Base-by-base conservation (phyloP, 805 yeast genomes). In the Debaryomyces castellii region DNA sequence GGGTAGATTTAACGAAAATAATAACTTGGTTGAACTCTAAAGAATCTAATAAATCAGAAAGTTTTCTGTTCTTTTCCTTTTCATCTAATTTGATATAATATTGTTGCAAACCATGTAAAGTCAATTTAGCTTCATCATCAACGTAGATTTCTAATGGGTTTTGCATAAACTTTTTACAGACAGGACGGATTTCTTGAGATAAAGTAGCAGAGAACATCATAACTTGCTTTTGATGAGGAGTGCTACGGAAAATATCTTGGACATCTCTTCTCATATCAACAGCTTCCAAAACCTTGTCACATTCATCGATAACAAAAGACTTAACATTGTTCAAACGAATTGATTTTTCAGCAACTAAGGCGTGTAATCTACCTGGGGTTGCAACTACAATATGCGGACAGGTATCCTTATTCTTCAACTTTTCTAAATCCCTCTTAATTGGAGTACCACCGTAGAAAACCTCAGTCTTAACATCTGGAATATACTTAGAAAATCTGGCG, bases 121-220 rank as follows among this genome's bases (percentile, higher is more conserved):
- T 92, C 67, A 92, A 82, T 74, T 94, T 94, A 60, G 96, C 89
- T 71, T 92, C 98, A 68, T 94, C 97, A 69, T 94, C 99, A 52
- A 92, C 98, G 64, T 87, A 92, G 57, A 92, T 89, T 76, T 92
- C 99, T 69, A 94, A 80, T 54, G 99, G 98, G 60, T 88, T 90
- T 74, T 92, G 96, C 91, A 94, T 88, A 76, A 94, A 92, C 76
- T 92, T 90, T 78, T 91, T 92, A 78, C 97, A 92, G 48, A 94
- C 83, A 51, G 97, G 97, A 71, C 96, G 87, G 62, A 92, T 89
- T 65, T 92, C 98, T 65, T 82, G 88, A 40, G 96, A 83, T 59
- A 92, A 79, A 46, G 99, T 92, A 55, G 99, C 99, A 50, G 96
- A 87, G 72, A 92, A 92, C 97, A 92, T 92, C 98, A 94, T 91